phyloP scores from a whole-genome alignment of 1,284 basidiomycete species.

The Chalciporus piperatoides region DNA sequence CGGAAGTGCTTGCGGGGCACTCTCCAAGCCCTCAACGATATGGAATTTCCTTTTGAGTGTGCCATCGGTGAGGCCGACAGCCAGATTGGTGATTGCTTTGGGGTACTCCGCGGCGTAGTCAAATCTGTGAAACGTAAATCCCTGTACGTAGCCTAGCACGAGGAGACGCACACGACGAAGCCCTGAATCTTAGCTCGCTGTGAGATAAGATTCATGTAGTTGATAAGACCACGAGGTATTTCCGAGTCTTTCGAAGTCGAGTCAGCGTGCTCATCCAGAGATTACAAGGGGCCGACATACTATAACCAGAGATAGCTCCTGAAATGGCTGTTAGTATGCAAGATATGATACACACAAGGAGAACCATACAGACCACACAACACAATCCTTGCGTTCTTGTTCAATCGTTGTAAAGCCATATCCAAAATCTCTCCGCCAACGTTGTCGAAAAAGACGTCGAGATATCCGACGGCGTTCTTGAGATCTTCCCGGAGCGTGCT shows the following conservation, averaged over 20 bases:
- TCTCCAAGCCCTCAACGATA: conserved; percentile 69
- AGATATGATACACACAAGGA: conserved; percentile 2
- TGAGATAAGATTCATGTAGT: conserved; percentile 65
- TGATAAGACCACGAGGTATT: conserved; percentile 56
- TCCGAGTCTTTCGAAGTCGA: conserved; percentile 40
- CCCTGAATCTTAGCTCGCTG: conserved; percentile 78
- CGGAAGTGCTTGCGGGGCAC: conserved; percentile 64
- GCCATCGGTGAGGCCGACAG: conserved; percentile 58
- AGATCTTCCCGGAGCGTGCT: conserved; percentile 66
- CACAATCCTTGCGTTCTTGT: conserved; percentile 74
- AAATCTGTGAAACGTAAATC: conserved; percentile 39
- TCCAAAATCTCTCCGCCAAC: conserved; percentile 85
- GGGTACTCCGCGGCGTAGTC: conserved; percentile 62
- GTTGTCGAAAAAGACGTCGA: conserved; percentile 87
- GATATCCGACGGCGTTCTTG: conserved; percentile 54
- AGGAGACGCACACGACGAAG: conserved; percentile 69
- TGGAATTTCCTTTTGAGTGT: conserved; percentile 81
- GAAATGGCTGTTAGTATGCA: conserved; percentile 7
- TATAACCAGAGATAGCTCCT: conserved; percentile 81
- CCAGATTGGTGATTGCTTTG: conserved; percentile 52
- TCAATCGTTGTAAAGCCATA: conserved; percentile 68
- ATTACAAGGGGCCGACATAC: conserved; percentile 37
- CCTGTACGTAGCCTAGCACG: background rate
- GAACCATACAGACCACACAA: conserved; percentile 55
- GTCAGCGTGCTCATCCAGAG: background rate